Evolutionary conservation across 2,329 filamentous ascomycete species (phyloP), one percentile per base, ranked within the genome.

Genomic region (Penicillium brasilianum): DNA sequence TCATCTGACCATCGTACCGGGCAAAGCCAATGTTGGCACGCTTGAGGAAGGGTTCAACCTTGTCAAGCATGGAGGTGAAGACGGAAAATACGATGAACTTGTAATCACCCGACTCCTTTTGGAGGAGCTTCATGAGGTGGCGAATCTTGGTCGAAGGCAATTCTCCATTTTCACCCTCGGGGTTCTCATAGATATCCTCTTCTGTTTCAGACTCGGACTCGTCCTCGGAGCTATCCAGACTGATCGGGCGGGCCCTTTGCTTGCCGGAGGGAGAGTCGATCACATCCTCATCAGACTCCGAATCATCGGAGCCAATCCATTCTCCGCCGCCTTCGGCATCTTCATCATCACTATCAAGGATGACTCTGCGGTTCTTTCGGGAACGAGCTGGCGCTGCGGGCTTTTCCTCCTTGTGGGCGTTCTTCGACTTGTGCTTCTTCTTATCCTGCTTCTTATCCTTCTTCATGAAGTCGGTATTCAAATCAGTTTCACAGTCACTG

Each of bases 71-170:
- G 0, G 92, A 95, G 0, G 95, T 99, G 79, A 99, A 99, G 71
- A 98, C 92, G 1, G 93, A 97, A 79, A 99, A 99, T 65, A 99
- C 93, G 71, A 99, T 99, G 74, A 97, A 96, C 75, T 99, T 99
- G 84, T 97, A 92, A 61, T 92, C 84, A 1, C 84, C 81, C 0
- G 88, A 88, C 76, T 99, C 95, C 48, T 87, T 87, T 65, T 88
- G 85, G 9, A 99, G 85, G 55, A 99, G 91, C 62, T 87, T 84
- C 72, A 96, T 85, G 20, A 98, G 84, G 69, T 95, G 88, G 48
- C 90, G 88, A 71, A 99, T 96, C 81, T 99, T 99, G 69, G 95
- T 94, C 0, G 95, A 99, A 1, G 77, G 73, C 14, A 77, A 69
- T 46, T 74, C 71, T 36, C 90, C 82, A 30, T 81, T 80, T 7